Percentiles rank a stretch among this genome's conserved stretches.
Conservation (phyloP, 169 alveolate species). For the Eimeria nieschulzi region DNA sequence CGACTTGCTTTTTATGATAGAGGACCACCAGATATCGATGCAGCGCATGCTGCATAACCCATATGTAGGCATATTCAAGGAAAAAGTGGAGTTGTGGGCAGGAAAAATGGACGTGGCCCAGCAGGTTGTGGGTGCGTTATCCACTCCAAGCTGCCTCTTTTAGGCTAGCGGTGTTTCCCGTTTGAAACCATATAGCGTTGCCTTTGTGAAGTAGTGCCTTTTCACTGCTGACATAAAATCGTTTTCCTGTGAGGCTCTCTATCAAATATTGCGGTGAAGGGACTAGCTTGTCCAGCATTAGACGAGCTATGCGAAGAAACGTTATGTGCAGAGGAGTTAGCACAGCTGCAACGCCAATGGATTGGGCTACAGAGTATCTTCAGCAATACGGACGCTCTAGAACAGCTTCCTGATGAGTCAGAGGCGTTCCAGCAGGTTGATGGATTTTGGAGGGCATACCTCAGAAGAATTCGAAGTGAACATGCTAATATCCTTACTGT, state of each 20-base stretch:
- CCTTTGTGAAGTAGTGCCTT: too few relatives aligned
- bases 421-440: conserved; percentile 51
- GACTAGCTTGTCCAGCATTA: too few relatives aligned
- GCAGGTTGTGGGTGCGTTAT: conserved; percentile 65
- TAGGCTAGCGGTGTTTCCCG: too few relatives aligned
- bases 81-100: conserved; percentile 91
- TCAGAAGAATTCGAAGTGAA: conserved; percentile 46
- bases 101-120: conserved; percentile 90
- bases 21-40: conserved; percentile 89
- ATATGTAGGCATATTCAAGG: conserved; percentile 91
- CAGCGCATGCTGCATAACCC: conserved; percentile 92
- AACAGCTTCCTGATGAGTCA: conserved; percentile 55
- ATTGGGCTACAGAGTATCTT: conserved; percentile 62
- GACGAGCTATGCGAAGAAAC: too few relatives aligned
- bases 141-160: too few relatives aligned
- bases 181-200: too few relatives aligned
- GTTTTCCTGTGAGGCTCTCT: too few relatives aligned
- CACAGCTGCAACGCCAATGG: conserved; percentile 64
- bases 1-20: conserved; percentile 86
- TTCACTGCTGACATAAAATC: too few relatives aligned
- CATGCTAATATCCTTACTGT: conserved; percentile 31
- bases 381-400: conserved; percentile 31
- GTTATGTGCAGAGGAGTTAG: conserved; percentile 42
- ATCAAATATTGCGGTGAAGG: too few relatives aligned
- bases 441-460: conserved; percentile 60